Base-by-base conservation (phyloP, 345 rosid genomes). In the Aurinia saxatilis region DNA sequence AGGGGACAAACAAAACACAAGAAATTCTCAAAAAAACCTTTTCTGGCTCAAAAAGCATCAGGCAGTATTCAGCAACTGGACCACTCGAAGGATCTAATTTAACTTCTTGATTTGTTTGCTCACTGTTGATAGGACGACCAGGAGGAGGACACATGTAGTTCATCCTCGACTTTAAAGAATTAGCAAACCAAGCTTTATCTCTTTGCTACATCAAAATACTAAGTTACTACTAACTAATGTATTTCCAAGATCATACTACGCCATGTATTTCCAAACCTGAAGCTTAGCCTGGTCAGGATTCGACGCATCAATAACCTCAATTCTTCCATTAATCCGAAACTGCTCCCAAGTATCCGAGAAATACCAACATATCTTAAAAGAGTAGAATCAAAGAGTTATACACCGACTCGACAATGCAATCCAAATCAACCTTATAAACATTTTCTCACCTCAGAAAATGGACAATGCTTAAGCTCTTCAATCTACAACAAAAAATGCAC, bases 311-410 rank as follows among this genome's bases (percentile, higher is more conserved):
- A 93, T 77, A 42, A 93, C 71, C 66, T 84, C 95, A 58, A 85
- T 65, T 61, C 63, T 80, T 75, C 97, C 97, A 61, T 42, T 82
- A 71, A 93, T 93, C 45, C 96, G 83, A 61, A 90, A 89, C 65
- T 87, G 97, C 81, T 90, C 97, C 95, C 95, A 90, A 5, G 99
- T 77, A 52, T 80, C 84, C 3, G 96, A 77, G 23, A 93, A 87
- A 68, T 89, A 89, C 95, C 96, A 93, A 70, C 97, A 85, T 58
- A 93, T 82, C 96, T 56, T 18, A 35, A 12, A 11, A 29, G 12
- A 49, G 29, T 49, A 47, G 1, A 30, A 36, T 21, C 11, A 13
- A 21, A 23, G 10, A 19, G 13, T 44, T 4, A 27, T 5, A 1
- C 31, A 27, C 31, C 1, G 2, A 50, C 8, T 23, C 7, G 6